Evolutionary conservation across 2,329 filamentous ascomycete genomes (phyloP), one percentile per base, ranked within the genome.

Genomic region (Aureobasidium lini): DNA sequence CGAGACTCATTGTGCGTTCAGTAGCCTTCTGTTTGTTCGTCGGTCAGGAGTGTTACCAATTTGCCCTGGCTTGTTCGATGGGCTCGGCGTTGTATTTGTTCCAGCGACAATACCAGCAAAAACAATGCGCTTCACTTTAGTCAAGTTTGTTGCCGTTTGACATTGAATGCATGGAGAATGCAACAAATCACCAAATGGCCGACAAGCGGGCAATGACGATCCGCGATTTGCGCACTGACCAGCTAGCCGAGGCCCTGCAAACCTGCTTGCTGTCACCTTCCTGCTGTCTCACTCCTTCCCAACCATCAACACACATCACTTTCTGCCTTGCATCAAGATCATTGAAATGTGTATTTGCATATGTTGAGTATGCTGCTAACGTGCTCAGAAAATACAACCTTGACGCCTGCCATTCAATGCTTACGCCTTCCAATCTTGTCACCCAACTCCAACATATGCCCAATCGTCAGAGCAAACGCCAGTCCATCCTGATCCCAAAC

Each of bases 1-100:
- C 54, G n/a, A 62, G 40, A 46, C 64, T 67, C 68, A 71, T 70
- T 46, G 31, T 63, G 62, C 52, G 59, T 64, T 66, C 60, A 65
- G 65, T 63, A 64, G 60, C 60, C 53, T 59, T 59, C 43, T 59
- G 44, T 50, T 52, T 37, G 48, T 42, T 52, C 40, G 32, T 46
- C 16, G 28, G 36, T 15, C 4, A 57, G 54, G 54, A 28, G 34
- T 36, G 37, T 46, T 57, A 57, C 54, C 54, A 48, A 57, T 57
- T 18, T 37, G 31, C 36, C 43, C n/a, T 39, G 13, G 9, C n/a
- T 40, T 2, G 29, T 48, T 39, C 43, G 32, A n/a, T n/a, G 36
- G 42, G 18, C 34, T 40, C 54, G 16, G 43, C 32, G 54, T 40
- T 32, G 43, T 48, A 39, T 47, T 1, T 10, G 10, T 16, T 9